Percentiles rank a stretch among this genome's conserved stretches.
Conservation (phyloP, 768 basidiomycete species). For the Phlebiopsis gigantea region DNA sequence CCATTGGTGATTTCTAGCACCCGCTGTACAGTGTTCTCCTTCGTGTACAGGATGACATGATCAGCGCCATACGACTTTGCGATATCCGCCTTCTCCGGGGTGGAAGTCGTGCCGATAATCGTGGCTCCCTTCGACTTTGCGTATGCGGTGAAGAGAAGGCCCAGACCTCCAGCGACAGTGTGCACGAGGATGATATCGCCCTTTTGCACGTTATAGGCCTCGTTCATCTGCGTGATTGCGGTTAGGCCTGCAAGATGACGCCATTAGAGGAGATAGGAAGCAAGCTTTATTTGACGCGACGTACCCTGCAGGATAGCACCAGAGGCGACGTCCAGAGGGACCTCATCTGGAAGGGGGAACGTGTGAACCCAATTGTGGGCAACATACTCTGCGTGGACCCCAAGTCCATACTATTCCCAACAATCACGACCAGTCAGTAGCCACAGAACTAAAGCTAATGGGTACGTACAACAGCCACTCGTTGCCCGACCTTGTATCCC, state of each 20-base stretch:
- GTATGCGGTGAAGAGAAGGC: conserved; percentile 61
- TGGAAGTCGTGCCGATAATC: conserved; percentile 93
- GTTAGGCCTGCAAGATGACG: conserved; percentile 49
- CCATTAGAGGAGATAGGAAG: neutral
- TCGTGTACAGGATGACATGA: conserved; percentile 76
- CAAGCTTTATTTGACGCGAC: too few species aligned
- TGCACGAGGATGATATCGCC: conserved; percentile 81
- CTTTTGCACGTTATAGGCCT: conserved; percentile 79
- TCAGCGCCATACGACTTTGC: conserved; percentile 77
- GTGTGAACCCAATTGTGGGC: conserved; percentile 58
- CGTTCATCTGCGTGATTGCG: conserved; percentile 69
- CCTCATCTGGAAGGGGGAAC: conserved; percentile 56
- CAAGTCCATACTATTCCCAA: conserved; percentile 37
- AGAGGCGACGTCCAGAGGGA: conserved; percentile 60
- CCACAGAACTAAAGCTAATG: neutral
- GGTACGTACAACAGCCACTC: conserved; percentile 59
- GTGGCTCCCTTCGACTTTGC: conserved; percentile 69
- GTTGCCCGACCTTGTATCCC: conserved; percentile 61
- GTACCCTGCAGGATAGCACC: conserved; percentile 60
- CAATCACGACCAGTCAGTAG: neutral
- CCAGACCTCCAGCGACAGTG: conserved; percentile 90
- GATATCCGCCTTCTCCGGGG: conserved; percentile 70
- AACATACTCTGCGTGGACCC: conserved; percentile 68
- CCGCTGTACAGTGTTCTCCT: conserved; percentile 66
- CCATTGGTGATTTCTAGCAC: conserved; percentile 74